Percentiles rank a stretch among this genome's conserved stretches.
Evolutionary conservation across 2,329 filamentous ascomycete species (phyloP).

Genomic region (Stenocarpella maydis): DNA sequence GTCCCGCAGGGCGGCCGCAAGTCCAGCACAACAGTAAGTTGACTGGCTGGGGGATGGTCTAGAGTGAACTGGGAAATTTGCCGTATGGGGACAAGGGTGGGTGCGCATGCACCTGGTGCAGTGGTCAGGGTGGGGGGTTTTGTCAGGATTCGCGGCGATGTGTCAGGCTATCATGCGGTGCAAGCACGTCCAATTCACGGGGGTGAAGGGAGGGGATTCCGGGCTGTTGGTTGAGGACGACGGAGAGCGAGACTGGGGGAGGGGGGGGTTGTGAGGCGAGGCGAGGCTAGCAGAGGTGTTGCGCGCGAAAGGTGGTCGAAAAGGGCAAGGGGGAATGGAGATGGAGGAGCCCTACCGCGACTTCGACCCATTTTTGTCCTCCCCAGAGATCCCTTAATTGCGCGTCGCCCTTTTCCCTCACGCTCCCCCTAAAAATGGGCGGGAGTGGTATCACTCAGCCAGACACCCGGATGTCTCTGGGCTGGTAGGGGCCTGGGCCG

Average conservation of each 20-base stretch:
- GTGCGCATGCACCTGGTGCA: conserved; percentile 15
- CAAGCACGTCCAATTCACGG: conserved; percentile 7
- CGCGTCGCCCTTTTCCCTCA: conserved; percentile 30
- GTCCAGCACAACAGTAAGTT: conserved; percentile 31
- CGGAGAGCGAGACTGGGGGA: conserved; percentile 19
- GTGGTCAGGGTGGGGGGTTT: neutral
- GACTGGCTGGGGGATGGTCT: conserved; percentile 7
- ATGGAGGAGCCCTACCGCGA: conserved; percentile 57
- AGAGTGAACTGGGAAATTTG: conserved; percentile 28
- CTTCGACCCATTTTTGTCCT: conserved; percentile 59
- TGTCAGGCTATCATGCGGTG: conserved; percentile 30
- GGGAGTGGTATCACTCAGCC: conserved; percentile 32
- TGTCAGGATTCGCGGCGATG: conserved; percentile 19
- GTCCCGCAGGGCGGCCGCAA: conserved; percentile 18
- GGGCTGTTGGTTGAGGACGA: conserved; percentile 19
- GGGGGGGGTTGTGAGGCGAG: conserved; percentile 27
- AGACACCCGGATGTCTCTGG: conserved; percentile 31
- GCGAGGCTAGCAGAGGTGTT: conserved; percentile 33
- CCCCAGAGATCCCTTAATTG: conserved; percentile 34
- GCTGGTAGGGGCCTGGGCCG: conserved; percentile 35
- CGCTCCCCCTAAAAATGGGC: conserved; percentile 28
- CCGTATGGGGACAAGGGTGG: conserved; percentile 12
- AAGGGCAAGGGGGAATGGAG: conserved; percentile 29
- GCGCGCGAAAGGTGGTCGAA: conserved; percentile 26
- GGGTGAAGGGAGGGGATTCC: conserved; percentile 21